Conservation (phyloP, 139 green algal species). For the Mesotaenium endlicherianum region DNA sequence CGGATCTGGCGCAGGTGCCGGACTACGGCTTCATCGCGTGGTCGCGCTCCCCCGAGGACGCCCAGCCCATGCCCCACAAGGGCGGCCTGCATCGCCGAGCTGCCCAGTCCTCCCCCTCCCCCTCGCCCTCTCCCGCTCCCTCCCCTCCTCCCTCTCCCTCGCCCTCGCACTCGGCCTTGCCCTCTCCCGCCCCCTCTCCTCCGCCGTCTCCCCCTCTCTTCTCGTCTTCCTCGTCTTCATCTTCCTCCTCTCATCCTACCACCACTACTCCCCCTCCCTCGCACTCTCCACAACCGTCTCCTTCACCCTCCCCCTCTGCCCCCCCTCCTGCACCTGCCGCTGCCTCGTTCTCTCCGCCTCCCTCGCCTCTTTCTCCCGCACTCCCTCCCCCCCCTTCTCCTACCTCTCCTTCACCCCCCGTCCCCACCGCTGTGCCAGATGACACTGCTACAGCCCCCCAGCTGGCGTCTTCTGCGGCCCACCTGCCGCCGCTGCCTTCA, state of each 20-base stretch:
- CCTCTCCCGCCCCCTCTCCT: too few relatives aligned
- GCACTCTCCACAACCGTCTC: not conserved
- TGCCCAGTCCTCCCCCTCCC: too few relatives aligned
- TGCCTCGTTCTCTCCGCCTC: not conserved
- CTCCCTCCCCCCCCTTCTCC: too few relatives aligned
- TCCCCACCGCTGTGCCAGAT: too few relatives aligned
- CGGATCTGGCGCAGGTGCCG: slow-evolving; percentile 5
- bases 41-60: not conserved
- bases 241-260: not conserved
- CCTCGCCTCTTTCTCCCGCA: not conserved
- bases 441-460: too few relatives aligned
- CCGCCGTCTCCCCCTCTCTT: not conserved
- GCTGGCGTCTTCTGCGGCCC: too few relatives aligned
- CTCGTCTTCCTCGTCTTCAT: not conserved
- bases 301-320: not conserved
- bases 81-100: too few relatives aligned
- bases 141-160: too few relatives aligned
- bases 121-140: too few relatives aligned
- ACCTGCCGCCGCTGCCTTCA: not conserved
- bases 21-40: slow-evolving; percentile 23
- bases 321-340: not conserved
- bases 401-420: too few relatives aligned
- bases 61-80: not conserved
- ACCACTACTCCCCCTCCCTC: not conserved
- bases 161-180: too few relatives aligned